Evolutionary conservation across 2,329 filamentous ascomycete genomes (phyloP), one percentile per base, ranked within the genome.

Genomic region (Plenodomus tracheiphilus): DNA sequence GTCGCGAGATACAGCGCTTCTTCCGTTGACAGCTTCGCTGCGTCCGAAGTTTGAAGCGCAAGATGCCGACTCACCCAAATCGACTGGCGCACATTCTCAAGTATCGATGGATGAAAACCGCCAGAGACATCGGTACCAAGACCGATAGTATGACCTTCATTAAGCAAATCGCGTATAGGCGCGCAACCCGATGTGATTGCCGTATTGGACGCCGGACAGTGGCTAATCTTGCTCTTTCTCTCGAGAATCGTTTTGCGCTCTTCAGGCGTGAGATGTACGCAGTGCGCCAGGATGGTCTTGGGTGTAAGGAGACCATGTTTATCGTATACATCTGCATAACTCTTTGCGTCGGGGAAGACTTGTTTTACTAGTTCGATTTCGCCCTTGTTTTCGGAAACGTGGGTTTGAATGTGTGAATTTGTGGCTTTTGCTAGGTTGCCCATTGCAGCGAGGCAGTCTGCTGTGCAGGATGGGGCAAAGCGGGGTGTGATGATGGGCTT

Each of bases 91-190:
- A 86, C 89, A n/a, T 90, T 86, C 58, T 94, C 89, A 0, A 97
- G 81, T 9, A 97, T 82, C 52, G 85, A 89, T 0, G 89, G 81
- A 46, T 85, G 89, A 69, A 93, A 97, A 0, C 94, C 94, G 2
- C 93, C 94, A 61, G 85, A 89, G 49, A 97, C 85, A 70, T 99
- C 94, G 0, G 93, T 97, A 0, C 94, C 94, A 0, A 99, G 75
- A 0, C 94, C 93, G 5, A 97, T 85, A 0, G 83, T 84, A 39
- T 97, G 80, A 0, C 89, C 91, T 43, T 81, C 80, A 18, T 91
- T 81, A 43, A 96, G 78, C 59, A 96, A 70, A 72, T 82, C 82
- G 16, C 93, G 80, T 2, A 99, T 86, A 3, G 83, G 84, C 8
- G 89, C 89, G 41, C 86, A 81, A 0, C 94, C 94, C 22, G 85